phyloP scores from a whole-genome alignment of 768 basidiomycete species.

The Mrakia hoshinonis region DNA sequence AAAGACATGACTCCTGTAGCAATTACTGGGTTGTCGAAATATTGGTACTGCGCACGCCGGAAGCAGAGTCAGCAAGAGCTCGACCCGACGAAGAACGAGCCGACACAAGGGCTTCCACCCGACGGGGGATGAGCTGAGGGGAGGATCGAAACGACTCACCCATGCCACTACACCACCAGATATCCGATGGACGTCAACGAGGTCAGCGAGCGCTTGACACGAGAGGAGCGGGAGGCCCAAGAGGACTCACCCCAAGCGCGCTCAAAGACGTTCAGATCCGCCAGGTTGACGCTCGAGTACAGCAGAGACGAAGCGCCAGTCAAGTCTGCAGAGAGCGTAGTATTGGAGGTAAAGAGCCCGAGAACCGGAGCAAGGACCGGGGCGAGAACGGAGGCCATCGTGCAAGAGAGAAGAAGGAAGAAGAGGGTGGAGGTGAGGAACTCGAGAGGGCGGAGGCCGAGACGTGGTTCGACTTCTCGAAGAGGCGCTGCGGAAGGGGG shows the following conservation, averaged over 20 bases:
- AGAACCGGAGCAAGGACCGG: no score
- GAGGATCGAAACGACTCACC: not conserved
- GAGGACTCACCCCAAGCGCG: constrained; percentile 25
- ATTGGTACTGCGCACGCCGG: constrained; percentile 83
- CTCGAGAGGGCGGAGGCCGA: no score
- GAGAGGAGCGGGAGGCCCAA: not conserved
- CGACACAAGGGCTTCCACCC: no score
- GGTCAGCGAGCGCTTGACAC: not conserved
- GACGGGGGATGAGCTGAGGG: constrained; percentile 19
- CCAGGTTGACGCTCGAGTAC: constrained; percentile 22
- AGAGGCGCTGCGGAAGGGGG: no score
- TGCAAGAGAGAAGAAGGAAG: not conserved
- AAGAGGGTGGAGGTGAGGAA: no score
- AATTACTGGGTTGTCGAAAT: constrained; percentile 76
- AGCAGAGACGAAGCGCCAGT: constrained; percentile 6
- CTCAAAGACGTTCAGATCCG: constrained; percentile 25
- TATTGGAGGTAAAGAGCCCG: constrained; percentile 23
- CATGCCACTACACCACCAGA: no score
- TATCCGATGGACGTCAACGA: not conserved
- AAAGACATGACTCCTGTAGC: constrained; percentile 93
- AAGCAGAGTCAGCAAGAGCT: no score
- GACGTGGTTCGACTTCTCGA: no score
- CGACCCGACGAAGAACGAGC: no score
- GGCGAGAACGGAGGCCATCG: constrained; percentile 7
- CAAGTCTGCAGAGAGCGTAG: constrained; percentile 19